Evolutionary conservation across 2,329 filamentous ascomycete genomes (phyloP).

Genomic region (Sporothrix luriei): DNA sequence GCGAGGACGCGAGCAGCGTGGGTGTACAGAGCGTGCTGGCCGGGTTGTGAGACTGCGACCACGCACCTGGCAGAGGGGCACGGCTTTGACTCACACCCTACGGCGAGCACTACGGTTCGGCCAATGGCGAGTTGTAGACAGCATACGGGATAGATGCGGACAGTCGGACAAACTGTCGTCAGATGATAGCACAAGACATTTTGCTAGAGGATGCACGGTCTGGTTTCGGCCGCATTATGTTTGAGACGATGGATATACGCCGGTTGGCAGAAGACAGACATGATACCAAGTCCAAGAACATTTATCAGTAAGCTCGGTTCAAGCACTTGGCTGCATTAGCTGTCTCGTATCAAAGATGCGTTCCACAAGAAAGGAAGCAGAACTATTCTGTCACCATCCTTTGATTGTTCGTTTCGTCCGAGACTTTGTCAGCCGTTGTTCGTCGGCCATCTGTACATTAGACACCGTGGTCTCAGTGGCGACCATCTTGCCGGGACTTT

Average conservation of each 20-base stretch:
- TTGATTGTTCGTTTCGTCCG: not conserved
- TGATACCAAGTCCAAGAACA: slow-evolving; percentile 27
- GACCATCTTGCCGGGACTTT: not conserved
- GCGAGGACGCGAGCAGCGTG: slow-evolving; percentile 79
- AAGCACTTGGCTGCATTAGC: not conserved
- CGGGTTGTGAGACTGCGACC: slow-evolving; percentile 31
- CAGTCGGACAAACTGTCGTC: not conserved
- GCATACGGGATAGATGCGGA: not conserved
- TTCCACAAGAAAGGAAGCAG: not conserved
- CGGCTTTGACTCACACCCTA: not conserved
- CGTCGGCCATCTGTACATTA: not conserved
- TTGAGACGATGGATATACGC: slow-evolving; percentile 2
- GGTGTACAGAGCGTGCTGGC: slow-evolving; percentile 38
- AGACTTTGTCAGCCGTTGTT: not conserved
- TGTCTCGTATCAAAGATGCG: not conserved
- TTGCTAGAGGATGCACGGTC: not conserved
- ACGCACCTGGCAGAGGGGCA: not conserved
- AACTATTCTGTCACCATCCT: not conserved
- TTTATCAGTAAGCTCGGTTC: no score
- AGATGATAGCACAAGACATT: not conserved
- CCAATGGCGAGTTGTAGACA: not conserved
- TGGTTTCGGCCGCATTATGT: slow-evolving; percentile 5
- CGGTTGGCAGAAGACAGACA: not conserved
- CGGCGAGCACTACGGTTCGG: not conserved
- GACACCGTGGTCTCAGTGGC: slow-evolving; percentile 24